Percentiles rank a stretch among this genome's conserved stretches.
phyloP scores from a whole-genome alignment of 2,329 filamentous ascomycete genomes.

The Rutstroemia sp. region DNA sequence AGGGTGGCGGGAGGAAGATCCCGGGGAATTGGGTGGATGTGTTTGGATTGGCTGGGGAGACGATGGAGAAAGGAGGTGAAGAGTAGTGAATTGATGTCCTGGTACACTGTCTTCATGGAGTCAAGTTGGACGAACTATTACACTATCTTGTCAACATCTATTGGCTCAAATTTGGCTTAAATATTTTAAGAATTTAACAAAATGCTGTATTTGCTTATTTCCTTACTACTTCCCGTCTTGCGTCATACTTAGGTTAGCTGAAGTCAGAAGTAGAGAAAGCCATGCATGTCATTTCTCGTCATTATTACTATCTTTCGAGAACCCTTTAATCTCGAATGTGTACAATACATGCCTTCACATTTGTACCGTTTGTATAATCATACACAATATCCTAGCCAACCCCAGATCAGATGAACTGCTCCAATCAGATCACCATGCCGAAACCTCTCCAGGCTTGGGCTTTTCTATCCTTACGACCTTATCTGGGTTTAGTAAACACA shows the following conservation, averaged over 20 bases:
- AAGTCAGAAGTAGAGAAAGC: too few species aligned
- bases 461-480: slow-evolving; percentile 58
- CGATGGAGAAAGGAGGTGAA: neutral
- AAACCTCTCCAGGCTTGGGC: slow-evolving; percentile 40
- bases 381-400: neutral
- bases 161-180: too few species aligned
- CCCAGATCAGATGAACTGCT: neutral
- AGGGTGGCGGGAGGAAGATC: slow-evolving; percentile 41
- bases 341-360: too few species aligned
- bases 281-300: too few species aligned
- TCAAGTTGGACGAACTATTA: too few species aligned
- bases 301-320: too few species aligned
- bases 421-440: slow-evolving; percentile 33
- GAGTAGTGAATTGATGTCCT: neutral
- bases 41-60: slow-evolving; percentile 32
- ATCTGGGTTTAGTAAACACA: slow-evolving; percentile 59
- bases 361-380: neutral
- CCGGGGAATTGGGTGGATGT: slow-evolving; percentile 54
- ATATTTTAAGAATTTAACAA: too few species aligned
- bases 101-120: neutral
- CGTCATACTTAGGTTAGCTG: too few species aligned
- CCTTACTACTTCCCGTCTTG: too few species aligned
- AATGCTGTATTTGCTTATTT: too few species aligned
- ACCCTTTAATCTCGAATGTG: too few species aligned
- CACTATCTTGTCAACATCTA: too few species aligned